A percentile compares a stretch with the other conserved stretches of the same genome.
Conservation (phyloP, 179 eudicot species). For the Silene coronaria region DNA sequence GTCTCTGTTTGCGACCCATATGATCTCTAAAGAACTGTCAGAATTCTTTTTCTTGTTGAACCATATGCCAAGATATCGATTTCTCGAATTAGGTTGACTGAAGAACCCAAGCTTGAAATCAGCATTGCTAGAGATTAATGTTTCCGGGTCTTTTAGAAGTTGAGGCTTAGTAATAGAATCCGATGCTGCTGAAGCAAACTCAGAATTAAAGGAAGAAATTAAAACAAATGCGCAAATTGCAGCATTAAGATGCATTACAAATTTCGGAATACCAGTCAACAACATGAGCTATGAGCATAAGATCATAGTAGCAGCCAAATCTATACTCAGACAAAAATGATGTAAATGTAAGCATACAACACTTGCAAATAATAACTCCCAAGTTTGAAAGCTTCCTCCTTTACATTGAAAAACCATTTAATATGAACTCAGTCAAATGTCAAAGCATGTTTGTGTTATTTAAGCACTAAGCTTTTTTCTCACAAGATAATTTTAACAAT, state of each 20-base stretch:
- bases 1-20: conserved; percentile 16
- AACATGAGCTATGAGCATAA: neutral
- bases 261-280: neutral
- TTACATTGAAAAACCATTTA: neutral
- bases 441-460: neutral
- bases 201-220: neutral
- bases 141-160: conserved; percentile 20
- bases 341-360: neutral
- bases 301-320: neutral
- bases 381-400: neutral
- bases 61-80: conserved; percentile 10
- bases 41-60: neutral
- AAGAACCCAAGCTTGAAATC: conserved; percentile 22
- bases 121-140: conserved; percentile 15
- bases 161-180: conserved; percentile 10
- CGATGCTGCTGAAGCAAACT: neutral
- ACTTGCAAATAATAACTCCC: neutral
- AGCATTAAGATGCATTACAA: neutral
- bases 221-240: neutral
- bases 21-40: neutral
- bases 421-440: neutral
- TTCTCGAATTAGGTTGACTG: conserved; percentile 23
- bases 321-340: neutral
- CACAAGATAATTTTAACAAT: neutral
- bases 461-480: conserved; percentile 6